phyloP scores from a whole-genome alignment of 768 basidiomycete species.

The Suillus subaureus region DNA sequence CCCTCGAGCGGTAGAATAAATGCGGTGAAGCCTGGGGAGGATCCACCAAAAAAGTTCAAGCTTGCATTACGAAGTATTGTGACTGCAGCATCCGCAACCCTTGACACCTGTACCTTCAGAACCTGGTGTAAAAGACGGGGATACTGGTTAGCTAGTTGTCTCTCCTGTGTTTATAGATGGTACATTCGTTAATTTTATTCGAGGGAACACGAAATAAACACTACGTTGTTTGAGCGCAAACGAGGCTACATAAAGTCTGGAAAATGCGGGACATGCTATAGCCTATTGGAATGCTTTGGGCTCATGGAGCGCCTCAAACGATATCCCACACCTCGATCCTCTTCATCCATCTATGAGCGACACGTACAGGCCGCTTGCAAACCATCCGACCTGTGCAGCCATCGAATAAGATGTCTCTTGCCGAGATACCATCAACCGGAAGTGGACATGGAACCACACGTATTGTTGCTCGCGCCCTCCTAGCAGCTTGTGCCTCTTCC shows the following conservation, averaged over 20 bases:
- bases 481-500: constrained; percentile 8
- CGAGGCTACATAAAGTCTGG: constrained; percentile 6
- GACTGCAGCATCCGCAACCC: constrained; percentile 35
- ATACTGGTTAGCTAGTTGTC: constrained; percentile 55
- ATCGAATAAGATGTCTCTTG: constrained; percentile 6
- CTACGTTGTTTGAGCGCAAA: constrained; percentile 5
- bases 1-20: constrained; percentile 21
- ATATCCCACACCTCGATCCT: constrained; percentile 10
- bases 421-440: constrained; percentile 8
- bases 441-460: constrained; percentile 8
- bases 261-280: not conserved
- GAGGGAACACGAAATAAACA: constrained; percentile 2
- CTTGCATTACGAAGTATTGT: constrained; percentile 56
- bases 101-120: constrained; percentile 55
- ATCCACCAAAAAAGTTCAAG: constrained; percentile 71
- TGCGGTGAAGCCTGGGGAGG: constrained; percentile 36
- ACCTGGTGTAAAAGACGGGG: constrained; percentile 70
- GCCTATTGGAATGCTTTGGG: not conserved
- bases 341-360: constrained; percentile 9
- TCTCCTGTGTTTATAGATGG: constrained; percentile 3
- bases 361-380: constrained; percentile 6
- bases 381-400: constrained; percentile 6
- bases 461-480: constrained; percentile 4
- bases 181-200: constrained; percentile 10
- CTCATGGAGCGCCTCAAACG: constrained; percentile 2